Evolutionary conservation across 306 rosid genomes (phyloP).

Genomic region (Benincasa hispida): DNA sequence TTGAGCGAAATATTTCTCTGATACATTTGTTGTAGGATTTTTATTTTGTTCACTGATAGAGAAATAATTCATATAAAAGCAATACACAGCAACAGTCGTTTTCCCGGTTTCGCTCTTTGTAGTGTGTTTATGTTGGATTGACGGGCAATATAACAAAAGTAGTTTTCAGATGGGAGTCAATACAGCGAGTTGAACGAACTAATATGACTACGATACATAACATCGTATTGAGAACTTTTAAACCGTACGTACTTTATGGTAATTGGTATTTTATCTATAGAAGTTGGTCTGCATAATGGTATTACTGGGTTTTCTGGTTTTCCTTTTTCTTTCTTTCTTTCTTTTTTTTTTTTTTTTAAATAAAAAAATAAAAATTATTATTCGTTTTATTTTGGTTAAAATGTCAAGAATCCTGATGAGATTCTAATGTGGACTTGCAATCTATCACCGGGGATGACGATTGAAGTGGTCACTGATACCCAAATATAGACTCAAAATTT

Average conservation of each 20-base stretch:
- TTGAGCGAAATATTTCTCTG: neutral
- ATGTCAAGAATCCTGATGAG: neutral
- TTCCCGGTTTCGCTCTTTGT: neutral
- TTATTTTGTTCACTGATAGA: neutral
- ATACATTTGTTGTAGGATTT: neutral
- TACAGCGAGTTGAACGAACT: neutral
- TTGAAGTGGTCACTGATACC: neutral
- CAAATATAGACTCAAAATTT: neutral
- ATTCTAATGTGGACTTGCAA: neutral
- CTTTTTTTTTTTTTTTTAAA: too few species aligned
- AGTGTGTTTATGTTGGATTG: neutral
- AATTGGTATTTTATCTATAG: too few species aligned
- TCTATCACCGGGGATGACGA: neutral
- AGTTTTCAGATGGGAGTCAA: neutral
- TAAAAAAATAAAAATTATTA: too few species aligned
- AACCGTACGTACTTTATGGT: neutral
- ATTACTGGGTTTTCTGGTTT: too few species aligned
- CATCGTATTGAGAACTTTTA: too few species aligned
- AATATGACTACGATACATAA: neutral
- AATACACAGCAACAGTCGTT: neutral
- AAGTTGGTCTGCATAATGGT: too few species aligned
- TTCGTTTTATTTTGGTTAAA: neutral
- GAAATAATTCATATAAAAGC: neutral
- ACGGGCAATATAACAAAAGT: neutral
- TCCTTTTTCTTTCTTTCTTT: too few species aligned